Percentiles rank a stretch among this genome's conserved stretches.
phyloP scores from a whole-genome alignment of 2,329 filamentous ascomycete species.

The Cladosporium austrohemisphaericum region DNA sequence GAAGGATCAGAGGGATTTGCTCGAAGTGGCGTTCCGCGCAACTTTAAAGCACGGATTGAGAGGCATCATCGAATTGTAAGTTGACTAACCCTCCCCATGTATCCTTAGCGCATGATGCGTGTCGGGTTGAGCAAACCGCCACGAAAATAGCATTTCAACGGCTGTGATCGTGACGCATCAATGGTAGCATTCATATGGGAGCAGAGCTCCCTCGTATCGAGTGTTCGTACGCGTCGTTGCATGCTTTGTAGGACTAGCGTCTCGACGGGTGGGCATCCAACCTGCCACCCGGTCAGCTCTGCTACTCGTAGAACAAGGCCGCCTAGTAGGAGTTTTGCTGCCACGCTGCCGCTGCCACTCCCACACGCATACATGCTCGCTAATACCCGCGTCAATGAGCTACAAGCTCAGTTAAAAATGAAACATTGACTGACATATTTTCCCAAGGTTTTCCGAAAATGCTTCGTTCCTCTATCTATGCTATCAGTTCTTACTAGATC shows the following conservation, averaged over 20 bases:
- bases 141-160: no score
- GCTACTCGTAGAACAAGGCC: no score
- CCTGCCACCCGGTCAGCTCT: no score
- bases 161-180: no score
- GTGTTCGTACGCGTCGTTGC: no score
- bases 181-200: no score
- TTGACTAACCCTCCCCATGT: conserved; percentile 17
- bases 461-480: conserved; percentile 42
- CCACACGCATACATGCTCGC: background rate
- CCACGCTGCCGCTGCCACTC: background rate
- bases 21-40: conserved; percentile 49
- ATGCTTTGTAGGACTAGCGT: no score
- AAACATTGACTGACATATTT: conserved; percentile 8
- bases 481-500: conserved; percentile 49
- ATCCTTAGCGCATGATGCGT: background rate
- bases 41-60: conserved; percentile 46
- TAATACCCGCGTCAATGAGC: no score
- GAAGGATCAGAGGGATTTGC: conserved; percentile 53
- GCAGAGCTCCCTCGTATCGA: no score
- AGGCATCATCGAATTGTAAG: conserved; percentile 43
- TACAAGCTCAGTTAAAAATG: no score
- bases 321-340: no score
- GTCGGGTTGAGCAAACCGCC: background rate
- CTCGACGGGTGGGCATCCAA: no score
- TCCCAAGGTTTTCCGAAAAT: conserved; percentile 29